Conservation (phyloP, 2,329 filamentous ascomycete species). For the Cladosporium sp. region DNA sequence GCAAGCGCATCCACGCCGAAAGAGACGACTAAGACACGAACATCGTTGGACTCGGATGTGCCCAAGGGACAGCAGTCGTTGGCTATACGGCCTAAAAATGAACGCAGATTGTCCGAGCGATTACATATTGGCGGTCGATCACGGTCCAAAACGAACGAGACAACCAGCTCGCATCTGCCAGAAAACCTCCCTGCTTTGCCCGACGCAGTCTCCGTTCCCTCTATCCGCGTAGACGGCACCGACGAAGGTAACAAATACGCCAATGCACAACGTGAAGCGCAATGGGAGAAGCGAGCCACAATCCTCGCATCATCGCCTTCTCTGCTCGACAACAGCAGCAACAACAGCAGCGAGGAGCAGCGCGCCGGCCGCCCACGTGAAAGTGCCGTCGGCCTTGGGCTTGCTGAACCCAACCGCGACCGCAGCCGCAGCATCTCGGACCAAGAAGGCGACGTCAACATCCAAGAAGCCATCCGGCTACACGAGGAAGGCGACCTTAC, state of each 20-base stretch:
- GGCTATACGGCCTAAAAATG: conserved; percentile 27
- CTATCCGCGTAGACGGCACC: conserved; percentile 9
- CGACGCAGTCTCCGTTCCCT: conserved; percentile 52
- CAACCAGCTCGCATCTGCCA: conserved; percentile 68
- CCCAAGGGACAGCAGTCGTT: conserved; percentile 15
- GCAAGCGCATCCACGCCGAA: conserved; percentile 27
- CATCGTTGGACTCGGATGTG: neutral
- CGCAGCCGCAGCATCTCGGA: conserved; percentile 35
- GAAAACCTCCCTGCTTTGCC: conserved; percentile 78
- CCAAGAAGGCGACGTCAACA: conserved; percentile 52
- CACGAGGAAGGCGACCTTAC: conserved; percentile 81
- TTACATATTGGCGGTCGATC: conserved; percentile 54
- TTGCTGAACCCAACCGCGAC: conserved; percentile 1
- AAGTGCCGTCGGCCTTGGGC: neutral
- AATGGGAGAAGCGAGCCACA: conserved; percentile 94
- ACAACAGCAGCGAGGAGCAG: conserved; percentile 7
- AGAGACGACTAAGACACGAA: conserved; percentile 14
- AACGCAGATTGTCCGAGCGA: conserved; percentile 60
- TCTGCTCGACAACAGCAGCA: conserved; percentile 27
- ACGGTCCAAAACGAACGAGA: conserved; percentile 47
- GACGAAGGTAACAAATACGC: conserved; percentile 34
- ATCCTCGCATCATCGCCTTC: conserved; percentile 62
- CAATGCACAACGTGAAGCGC: conserved; percentile 58
- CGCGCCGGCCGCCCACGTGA: neutral
- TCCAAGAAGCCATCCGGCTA: conserved; percentile 91